Percentiles rank a stretch among this genome's conserved stretches.
phyloP scores from a whole-genome alignment of 192 early-diverging fungal species.

The Gigaspora rosea region DNA sequence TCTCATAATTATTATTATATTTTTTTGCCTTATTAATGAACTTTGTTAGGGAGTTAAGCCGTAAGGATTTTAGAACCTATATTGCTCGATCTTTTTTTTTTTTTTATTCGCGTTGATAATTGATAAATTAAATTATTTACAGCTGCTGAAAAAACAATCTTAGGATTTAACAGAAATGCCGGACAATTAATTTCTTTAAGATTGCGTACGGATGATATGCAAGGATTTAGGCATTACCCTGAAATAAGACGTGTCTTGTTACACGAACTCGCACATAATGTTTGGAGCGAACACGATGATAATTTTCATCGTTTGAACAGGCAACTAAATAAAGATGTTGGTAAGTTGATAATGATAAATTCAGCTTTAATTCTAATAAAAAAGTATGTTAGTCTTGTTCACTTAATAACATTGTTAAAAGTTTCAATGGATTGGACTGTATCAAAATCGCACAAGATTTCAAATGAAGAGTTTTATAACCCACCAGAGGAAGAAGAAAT shows the following conservation, averaged over 20 bases:
- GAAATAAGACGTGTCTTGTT: conserved; percentile 67
- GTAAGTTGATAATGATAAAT: conserved; percentile 15
- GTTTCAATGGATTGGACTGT: conserved; percentile 52
- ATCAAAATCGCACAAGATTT: conserved; percentile 38
- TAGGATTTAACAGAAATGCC: conserved; percentile 71
- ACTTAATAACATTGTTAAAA: not conserved
- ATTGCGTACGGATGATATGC: conserved; percentile 74
- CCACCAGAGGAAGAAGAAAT: conserved; percentile 43
- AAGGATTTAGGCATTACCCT: conserved; percentile 75
- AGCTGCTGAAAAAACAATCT: conserved; percentile 63
- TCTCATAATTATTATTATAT: too few species aligned
- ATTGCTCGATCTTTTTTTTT: too few species aligned
- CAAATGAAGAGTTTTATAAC: conserved; percentile 44
- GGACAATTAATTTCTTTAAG: conserved; percentile 75
- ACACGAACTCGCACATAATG: conserved; percentile 81
- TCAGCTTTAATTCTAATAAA: not conserved
- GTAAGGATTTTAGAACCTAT: too few species aligned
- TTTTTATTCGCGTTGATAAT: too few species aligned
- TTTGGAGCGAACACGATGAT: conserved; percentile 68
- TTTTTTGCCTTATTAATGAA: too few species aligned
- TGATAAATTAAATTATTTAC: conserved; percentile 13
- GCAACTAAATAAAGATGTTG: conserved; percentile 69
- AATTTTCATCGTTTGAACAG: conserved; percentile 74
- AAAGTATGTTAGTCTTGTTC: not conserved
- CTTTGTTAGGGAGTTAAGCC: too few species aligned